A percentile compares a stretch with the other conserved stretches of the same genome.
Evolutionary conservation across 2,329 filamentous ascomycete genomes (phyloP).

Genomic region (Talaromyces rugulosus): DNA sequence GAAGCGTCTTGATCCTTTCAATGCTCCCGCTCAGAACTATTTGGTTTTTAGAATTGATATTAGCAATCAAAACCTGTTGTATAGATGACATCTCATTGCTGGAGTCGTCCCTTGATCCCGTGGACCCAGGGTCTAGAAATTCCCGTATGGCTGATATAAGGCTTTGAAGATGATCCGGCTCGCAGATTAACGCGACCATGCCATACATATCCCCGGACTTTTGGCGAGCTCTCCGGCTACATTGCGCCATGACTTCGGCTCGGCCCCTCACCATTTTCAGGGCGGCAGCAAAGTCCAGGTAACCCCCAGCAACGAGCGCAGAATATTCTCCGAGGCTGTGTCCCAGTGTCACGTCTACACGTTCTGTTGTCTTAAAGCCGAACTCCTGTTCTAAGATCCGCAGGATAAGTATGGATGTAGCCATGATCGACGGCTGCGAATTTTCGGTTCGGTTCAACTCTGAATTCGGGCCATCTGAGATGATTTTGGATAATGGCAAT

Average conservation of each 20-base stretch:
- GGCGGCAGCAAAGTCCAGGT: constrained; percentile 73
- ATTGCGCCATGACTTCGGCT: constrained; percentile 78
- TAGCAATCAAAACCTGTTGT: constrained; percentile 83
- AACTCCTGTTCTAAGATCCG: constrained; percentile 83
- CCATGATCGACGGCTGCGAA: constrained; percentile 94
- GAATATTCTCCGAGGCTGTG: constrained; percentile 94
- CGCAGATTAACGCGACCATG: constrained; percentile 90
- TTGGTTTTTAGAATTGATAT: constrained; percentile 94
- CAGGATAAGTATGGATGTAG: constrained; percentile 83
- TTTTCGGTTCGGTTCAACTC: constrained; percentile 77
- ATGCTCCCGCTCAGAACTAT: constrained; percentile 90
- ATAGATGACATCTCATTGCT: constrained; percentile 67
- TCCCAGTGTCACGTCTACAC: constrained; percentile 78
- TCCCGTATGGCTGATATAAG: constrained; percentile 72
- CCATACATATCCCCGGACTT: constrained; percentile 77
- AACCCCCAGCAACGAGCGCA: constrained; percentile 78
- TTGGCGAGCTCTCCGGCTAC: constrained; percentile 62
- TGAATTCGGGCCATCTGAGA: constrained; percentile 73
- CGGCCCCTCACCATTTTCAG: constrained; percentile 71
- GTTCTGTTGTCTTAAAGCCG: constrained; percentile 64
- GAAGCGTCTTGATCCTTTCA: constrained; percentile 71
- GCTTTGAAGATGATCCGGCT: constrained; percentile 67
- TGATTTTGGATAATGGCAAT: constrained; percentile 70
- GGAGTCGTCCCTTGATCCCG: constrained; percentile 65
- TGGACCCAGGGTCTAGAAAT: constrained; percentile 67